Evolutionary conservation across 2,329 filamentous ascomycete genomes (phyloP), one percentile per base, ranked within the genome.

Genomic region (Corynespora cassiicola): DNA sequence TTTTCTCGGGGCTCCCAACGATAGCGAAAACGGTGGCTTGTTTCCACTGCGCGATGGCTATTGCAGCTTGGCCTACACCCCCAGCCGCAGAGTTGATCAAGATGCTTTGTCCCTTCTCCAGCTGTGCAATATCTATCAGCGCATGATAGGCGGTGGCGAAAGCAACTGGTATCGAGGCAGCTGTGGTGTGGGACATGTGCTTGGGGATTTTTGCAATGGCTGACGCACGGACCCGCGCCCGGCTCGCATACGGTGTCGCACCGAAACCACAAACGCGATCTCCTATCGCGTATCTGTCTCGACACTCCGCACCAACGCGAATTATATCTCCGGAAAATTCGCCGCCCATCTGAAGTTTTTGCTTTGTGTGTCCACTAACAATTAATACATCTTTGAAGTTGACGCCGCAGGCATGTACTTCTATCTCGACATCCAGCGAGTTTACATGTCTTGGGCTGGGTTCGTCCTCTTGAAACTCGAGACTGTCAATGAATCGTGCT

Each of bases 381-480:
- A 38, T 11, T 10, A 23, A 19, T n/a, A 43, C 16, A 20, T 43
- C 40, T 4, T 15, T 12, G 30, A 39, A 43, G 14, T 43, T 43
- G 15, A 40, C 21, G 19, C 30, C 30, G 11, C 9, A 7, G 8
- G 30, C 30, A 17, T 60, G 61, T 20, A 55, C 52, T 19, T 52
- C 47, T 16, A 65, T 44, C 29, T 65, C 63, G n/a, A 63, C 41
- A 9, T 45, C 45, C 45, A 22, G n/a, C n/a, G n/a, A n/a, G n/a
- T n/a, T n/a, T n/a, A n/a, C n/a, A n/a, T n/a, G n/a, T n/a, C n/a
- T n/a, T n/a, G n/a, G n/a, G n/a, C n/a, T n/a, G n/a, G n/a, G 7
- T 11, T 19, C 12, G n/a, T 15, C 24, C 8, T 45, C 28, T 7
- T 46, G 39, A 18, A 52, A 58, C 12, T 49, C 42, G 14, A 58